These are phyloP conservation scores for Grosmannia serpens DNA, from an alignment of 2,329 filamentous ascomycete genomes.

Conservation along the genomic window DNA sequence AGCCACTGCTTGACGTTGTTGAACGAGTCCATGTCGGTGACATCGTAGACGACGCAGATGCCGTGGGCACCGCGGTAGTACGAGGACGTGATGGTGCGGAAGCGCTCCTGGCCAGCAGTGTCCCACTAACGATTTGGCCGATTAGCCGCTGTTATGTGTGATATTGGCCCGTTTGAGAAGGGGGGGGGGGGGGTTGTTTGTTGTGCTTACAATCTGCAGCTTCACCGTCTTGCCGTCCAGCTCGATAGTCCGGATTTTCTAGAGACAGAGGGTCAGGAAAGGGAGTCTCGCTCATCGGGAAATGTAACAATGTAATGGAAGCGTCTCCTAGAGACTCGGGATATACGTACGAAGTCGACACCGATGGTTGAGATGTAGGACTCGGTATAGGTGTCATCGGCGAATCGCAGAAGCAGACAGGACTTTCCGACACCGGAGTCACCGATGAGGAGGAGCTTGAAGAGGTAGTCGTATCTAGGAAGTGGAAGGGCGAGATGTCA, in stretches of 20 bases:
- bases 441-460: constrained; percentile 99
- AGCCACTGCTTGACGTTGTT: constrained; percentile 99
- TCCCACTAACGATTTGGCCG: constrained; percentile 68
- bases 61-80: constrained; percentile 99
- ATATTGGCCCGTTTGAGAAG: neutral
- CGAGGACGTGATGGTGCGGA: constrained; percentile 98
- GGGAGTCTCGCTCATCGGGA: neutral
- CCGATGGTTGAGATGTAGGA: constrained; percentile 99
- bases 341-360: constrained; percentile 81
- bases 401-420: constrained; percentile 93
- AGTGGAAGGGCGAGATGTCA: constrained; percentile 14
- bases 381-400: constrained; percentile 98
- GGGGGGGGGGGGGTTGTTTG: neutral
- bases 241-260: constrained; percentile 99
- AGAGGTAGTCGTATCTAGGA: constrained; percentile 97
- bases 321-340: neutral
- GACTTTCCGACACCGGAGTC: constrained; percentile 99
- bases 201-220: constrained; percentile 59
- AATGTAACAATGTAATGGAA: neutral
- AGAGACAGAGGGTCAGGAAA: constrained; percentile 4
- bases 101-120: constrained; percentile 96
- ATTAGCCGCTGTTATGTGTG: neutral
- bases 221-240: constrained; percentile 99
- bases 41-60: constrained; percentile 99
- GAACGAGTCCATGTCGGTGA: constrained; percentile 99